phyloP scores from a whole-genome alignment of 208 protist genomes.

The Acanthamoeba comandoni region DNA sequence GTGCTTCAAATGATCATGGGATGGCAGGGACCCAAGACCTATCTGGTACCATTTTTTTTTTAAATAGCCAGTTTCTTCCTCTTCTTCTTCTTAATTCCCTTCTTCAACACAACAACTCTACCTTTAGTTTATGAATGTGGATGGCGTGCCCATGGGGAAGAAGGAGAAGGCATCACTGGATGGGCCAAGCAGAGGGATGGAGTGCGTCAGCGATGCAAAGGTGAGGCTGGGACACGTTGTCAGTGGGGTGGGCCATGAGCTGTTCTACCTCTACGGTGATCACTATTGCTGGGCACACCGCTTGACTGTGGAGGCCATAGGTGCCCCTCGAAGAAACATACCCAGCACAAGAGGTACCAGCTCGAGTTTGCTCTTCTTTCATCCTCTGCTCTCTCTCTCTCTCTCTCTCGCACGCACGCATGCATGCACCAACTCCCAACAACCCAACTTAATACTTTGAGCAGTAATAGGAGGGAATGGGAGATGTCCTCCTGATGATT shows the following conservation, averaged over 20 bases:
- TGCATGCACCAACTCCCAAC: not conserved
- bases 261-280: slow-evolving; percentile 32
- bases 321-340: slow-evolving; percentile 40
- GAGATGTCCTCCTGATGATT: slow-evolving; percentile 14
- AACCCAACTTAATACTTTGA: not conserved
- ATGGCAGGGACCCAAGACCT: slow-evolving; percentile 29
- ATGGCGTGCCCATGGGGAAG: slow-evolving; percentile 55
- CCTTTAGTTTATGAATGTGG: not conserved
- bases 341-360: slow-evolving; percentile 16
- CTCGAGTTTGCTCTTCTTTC: not conserved
- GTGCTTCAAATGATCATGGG: slow-evolving; percentile 29
- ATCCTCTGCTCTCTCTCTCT: not conserved
- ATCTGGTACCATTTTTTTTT: not conserved
- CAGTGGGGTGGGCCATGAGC: slow-evolving; percentile 17
- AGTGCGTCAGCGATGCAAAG: slow-evolving; percentile 6
- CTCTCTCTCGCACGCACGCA: not conserved
- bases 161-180: slow-evolving; percentile 31
- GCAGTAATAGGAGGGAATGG: slow-evolving; percentile 19
- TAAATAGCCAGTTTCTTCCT: not conserved
- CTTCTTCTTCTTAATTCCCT: not conserved
- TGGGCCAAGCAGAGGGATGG: too few species aligned
- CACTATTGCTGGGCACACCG: slow-evolving; percentile 38
- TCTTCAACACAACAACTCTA: not conserved
- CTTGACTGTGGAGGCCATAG: slow-evolving; percentile 20
- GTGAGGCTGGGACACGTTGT: slow-evolving; percentile 50